Percentiles rank a stretch among this genome's conserved stretches.
Evolutionary conservation across 805 yeast genomes (phyloP).

Genomic region (Saccharomycopsis selenospora): DNA sequence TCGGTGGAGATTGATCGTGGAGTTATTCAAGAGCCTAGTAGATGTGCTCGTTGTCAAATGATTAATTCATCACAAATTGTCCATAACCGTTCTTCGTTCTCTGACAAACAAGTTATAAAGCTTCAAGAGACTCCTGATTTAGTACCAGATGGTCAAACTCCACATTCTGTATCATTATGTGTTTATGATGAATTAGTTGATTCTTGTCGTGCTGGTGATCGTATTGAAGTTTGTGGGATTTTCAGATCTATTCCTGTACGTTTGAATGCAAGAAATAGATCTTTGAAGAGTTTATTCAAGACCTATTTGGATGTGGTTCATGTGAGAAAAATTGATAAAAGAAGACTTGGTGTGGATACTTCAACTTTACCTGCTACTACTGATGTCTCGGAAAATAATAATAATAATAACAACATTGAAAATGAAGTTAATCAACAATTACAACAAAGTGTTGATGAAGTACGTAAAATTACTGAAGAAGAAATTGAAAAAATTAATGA

Average conservation of each 20-base stretch:
- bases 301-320: slow-evolving; percentile 94
- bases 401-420: slow-evolving; percentile 29
- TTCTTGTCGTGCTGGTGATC: slow-evolving; percentile 91
- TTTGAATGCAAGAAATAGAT: slow-evolving; percentile 76
- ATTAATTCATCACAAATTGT: slow-evolving; percentile 81
- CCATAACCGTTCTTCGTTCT: slow-evolving; percentile 88
- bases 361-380: slow-evolving; percentile 39
- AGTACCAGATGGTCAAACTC: slow-evolving; percentile 98
- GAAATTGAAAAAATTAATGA: slow-evolving; percentile 61
- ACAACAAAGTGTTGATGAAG: slow-evolving; percentile 69
- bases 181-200: slow-evolving; percentile 96
- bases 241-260: slow-evolving; percentile 90
- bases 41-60: slow-evolving; percentile 90
- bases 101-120: slow-evolving; percentile 91
- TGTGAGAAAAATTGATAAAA: slow-evolving; percentile 75
- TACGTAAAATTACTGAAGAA: slow-evolving; percentile 56
- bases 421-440: slow-evolving; percentile 46
- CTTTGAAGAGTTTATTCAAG: slow-evolving; percentile 77
- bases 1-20: slow-evolving; percentile 94
- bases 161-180: slow-evolving; percentile 89
- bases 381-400: slow-evolving; percentile 30
- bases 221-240: slow-evolving; percentile 91
- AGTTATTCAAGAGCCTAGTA: slow-evolving; percentile 83
- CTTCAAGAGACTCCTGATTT: slow-evolving; percentile 93
- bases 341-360: slow-evolving; percentile 72